Evolutionary conservation across 805 yeast genomes (phyloP).

Genomic region (Metschnikowia vanudenii): DNA sequence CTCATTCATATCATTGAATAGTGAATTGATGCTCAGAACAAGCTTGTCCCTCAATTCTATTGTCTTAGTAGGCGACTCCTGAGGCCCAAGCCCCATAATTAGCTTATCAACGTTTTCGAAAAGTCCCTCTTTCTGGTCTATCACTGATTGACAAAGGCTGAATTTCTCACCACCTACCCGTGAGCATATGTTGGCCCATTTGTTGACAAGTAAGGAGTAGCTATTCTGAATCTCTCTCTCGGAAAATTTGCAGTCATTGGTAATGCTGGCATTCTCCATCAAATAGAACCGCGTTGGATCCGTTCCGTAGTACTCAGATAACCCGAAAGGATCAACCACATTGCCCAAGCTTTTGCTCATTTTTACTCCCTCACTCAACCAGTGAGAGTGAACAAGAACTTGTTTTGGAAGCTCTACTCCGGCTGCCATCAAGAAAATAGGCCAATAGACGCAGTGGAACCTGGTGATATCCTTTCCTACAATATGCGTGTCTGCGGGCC

Average conservation of each 20-base stretch:
- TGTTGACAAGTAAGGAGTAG: constrained; percentile 70
- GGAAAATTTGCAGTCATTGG: constrained; percentile 76
- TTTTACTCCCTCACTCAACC: constrained; percentile 85
- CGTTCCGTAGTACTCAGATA: constrained; percentile 61
- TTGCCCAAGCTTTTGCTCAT: constrained; percentile 94
- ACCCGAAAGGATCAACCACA: constrained; percentile 85
- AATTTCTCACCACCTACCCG: constrained; percentile 75
- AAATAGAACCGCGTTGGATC: constrained; percentile 75
- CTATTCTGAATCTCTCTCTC: constrained; percentile 51
- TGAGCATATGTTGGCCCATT: constrained; percentile 75
- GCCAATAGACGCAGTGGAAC: constrained; percentile 95
- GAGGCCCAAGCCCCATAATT: constrained; percentile 11
- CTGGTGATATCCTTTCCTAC: constrained; percentile 89
- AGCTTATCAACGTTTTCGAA: constrained; percentile 26
- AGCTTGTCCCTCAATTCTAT: constrained; percentile 18
- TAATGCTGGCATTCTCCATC: constrained; percentile 70
- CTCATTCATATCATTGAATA: constrained; percentile 35
- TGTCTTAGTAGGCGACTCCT: constrained; percentile 9
- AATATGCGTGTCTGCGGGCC: constrained; percentile 72
- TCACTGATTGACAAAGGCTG: constrained; percentile 47
- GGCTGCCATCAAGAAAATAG: constrained; percentile 84
- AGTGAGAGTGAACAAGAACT: constrained; percentile 88
- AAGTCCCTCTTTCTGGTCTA: constrained; percentile 20
- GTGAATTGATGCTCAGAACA: constrained; percentile 9
- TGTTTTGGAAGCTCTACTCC: constrained; percentile 66